Evolutionary conservation across 2,329 filamentous ascomycete species (phyloP), one percentile per base, ranked within the genome.

Genomic region (Sordariomycetes sp.): DNA sequence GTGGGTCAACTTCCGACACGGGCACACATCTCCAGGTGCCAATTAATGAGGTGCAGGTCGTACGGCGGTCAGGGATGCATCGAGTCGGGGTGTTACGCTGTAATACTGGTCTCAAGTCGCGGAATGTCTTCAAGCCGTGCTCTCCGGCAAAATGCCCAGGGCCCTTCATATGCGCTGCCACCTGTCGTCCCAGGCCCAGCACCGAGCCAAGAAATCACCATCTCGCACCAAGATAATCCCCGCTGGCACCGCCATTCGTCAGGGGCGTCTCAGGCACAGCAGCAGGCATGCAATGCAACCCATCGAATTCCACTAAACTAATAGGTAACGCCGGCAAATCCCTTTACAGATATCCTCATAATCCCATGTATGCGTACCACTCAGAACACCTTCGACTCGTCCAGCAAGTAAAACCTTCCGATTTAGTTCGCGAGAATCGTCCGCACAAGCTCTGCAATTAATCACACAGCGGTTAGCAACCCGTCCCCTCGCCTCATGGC

Each of bases 391-490:
- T 8, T 28, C 24, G 43, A 50, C 43, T 35, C 28, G 24, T 20
- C 18, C 40, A 22, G 28, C 50, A 37, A 25, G n/a, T 11, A 32
- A 53, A 20, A 25, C 37, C 48, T 6, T n/a, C 72, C 57, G 28
- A 32, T 61, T 66, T 81, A 94, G 77, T 93, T 93, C 72, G 89
- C 88, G 64, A 94, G 85, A 69, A 94, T 91, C 57, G 89, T 93
- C 68, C 89, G 86, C 68, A 94, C 89, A 60, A 94, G 86, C 62
- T 94, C 89, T 90, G 64, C 3, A n/a, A 12, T 51, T 5, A 52
- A 28, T 34, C 24, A 34, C 18, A 18, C 40, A 7, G 7, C n/a
- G 8, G 24, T 28, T 11, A 18, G 46, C 20, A 12, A 25, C 4
- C 46, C 16, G 2, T n/a, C 8, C 25, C 8, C 16, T 12, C n/a